Percentiles rank a stretch among this genome's conserved stretches.
These are phyloP conservation scores for Botrytis pseudocinerea DNA, from an alignment of 2,329 filamentous ascomycete genomes.

Conservation along the genomic window DNA sequence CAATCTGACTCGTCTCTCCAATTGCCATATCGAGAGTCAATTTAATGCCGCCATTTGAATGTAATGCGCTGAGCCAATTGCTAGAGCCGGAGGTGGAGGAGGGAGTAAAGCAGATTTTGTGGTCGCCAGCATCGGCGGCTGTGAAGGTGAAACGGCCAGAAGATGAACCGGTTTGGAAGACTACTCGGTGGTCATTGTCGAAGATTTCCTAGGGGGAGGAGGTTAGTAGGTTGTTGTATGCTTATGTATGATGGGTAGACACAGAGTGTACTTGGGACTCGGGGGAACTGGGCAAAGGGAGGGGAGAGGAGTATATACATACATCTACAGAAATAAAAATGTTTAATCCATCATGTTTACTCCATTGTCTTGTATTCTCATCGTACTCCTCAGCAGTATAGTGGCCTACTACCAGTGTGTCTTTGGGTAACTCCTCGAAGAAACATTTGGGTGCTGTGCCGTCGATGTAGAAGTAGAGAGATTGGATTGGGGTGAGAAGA, in stretches of 20 bases:
- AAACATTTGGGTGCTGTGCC: conserved; percentile 87
- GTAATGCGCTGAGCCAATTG: conserved; percentile 69
- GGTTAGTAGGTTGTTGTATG: neutral
- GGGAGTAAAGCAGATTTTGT: conserved; percentile 92
- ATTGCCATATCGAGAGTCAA: conserved; percentile 88
- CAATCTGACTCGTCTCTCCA: conserved; percentile 90
- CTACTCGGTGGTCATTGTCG: conserved; percentile 95
- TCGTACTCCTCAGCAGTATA: conserved; percentile 87
- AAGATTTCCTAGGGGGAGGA: conserved; percentile 69
- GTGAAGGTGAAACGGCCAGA: conserved; percentile 92
- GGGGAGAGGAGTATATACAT: conserved; percentile 40
- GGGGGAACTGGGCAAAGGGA: conserved; percentile 18
- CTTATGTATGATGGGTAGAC: neutral
- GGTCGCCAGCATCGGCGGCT: conserved; percentile 90
- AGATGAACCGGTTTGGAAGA: conserved; percentile 76
- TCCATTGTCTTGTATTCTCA: conserved; percentile 66
- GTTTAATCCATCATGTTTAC: conserved; percentile 71
- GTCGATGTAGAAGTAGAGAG: conserved; percentile 95
- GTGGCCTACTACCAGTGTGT: conserved; percentile 92
- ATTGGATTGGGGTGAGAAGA: conserved; percentile 64
- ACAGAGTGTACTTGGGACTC: conserved; percentile 22
- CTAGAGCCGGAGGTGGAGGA: conserved; percentile 68
- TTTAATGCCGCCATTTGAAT: conserved; percentile 74
- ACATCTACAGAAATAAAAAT: conserved; percentile 91
- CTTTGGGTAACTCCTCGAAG: conserved; percentile 96